Conservation (phyloP, 106 monocot species). For the Dendrobium huoshanense region DNA sequence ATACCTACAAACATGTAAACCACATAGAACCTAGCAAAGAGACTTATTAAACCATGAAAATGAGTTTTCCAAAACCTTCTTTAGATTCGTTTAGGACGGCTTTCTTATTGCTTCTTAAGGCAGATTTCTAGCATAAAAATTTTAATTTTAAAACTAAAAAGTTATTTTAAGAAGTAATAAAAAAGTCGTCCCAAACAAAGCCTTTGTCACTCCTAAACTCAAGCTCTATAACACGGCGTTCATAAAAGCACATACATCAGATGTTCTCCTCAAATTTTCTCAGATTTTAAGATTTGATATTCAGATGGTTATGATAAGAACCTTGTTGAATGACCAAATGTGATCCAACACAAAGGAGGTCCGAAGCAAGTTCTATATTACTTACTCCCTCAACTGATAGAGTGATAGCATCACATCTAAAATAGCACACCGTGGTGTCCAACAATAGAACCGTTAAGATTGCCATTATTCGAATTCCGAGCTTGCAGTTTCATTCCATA, state of each 20-base stretch:
- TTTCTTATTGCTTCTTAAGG: too few relatives aligned
- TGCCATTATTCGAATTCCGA: slow-evolving; percentile 12
- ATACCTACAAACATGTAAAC: not conserved
- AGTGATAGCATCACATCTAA: not conserved
- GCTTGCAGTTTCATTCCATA: slow-evolving; percentile 28
- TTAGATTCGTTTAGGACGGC: too few relatives aligned
- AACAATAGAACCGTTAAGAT: slow-evolving; percentile 10
- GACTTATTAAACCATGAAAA: slow-evolving; percentile 3
- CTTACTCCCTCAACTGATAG: not conserved
- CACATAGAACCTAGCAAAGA: not conserved
- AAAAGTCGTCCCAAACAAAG: too few relatives aligned
- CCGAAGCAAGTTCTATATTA: not conserved
- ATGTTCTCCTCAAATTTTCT: not conserved
- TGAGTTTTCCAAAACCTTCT: not conserved
- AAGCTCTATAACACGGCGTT: not conserved
- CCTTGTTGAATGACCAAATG: not conserved
- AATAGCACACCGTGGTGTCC: slow-evolving; percentile 11
- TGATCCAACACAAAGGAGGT: not conserved
- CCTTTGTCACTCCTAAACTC: not conserved
- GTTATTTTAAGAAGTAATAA: too few relatives aligned
- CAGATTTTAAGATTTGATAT: too few relatives aligned
- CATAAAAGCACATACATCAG: slow-evolving; percentile 1
- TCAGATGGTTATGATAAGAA: not conserved
- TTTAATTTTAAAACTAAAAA: too few relatives aligned
- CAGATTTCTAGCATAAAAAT: too few relatives aligned